Percentiles rank a stretch among this genome's conserved stretches.
phyloP scores from a whole-genome alignment of 441 rosid genomes.

The Pelargonium australe region DNA sequence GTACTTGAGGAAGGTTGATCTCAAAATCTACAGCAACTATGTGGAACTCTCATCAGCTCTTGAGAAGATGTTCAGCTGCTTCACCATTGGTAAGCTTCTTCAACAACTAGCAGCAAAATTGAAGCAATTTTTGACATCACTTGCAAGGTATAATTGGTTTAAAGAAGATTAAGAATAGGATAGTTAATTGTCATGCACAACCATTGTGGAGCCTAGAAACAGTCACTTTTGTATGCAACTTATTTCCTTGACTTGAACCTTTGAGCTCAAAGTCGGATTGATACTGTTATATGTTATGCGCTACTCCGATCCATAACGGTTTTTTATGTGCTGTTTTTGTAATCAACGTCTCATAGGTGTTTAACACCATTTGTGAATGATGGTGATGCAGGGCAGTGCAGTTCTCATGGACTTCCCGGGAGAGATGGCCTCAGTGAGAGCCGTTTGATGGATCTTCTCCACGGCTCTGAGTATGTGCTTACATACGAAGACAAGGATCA shows the following conservation, averaged over 20 bases:
- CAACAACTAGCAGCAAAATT: not conserved
- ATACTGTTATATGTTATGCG: no score
- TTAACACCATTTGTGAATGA: conserved; percentile 20
- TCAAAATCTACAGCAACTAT: conserved; percentile 38
- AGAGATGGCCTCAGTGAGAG: conserved; percentile 32
- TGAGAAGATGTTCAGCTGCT: conserved; percentile 54
- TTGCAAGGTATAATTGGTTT: not conserved
- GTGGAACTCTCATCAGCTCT: conserved; percentile 45
- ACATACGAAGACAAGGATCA: conserved; percentile 50
- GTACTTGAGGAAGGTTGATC: conserved; percentile 52
- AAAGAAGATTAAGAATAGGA: no score
- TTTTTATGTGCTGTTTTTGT: no score
- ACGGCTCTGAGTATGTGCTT: conserved; percentile 45
- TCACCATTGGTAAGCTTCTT: conserved; percentile 39
- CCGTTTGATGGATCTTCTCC: conserved; percentile 37
- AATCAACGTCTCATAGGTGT: no score
- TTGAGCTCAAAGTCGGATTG: no score
- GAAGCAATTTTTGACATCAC: not conserved
- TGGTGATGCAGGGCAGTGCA: conserved; percentile 44
- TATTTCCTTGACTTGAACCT: no score
- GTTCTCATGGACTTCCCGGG: conserved; percentile 40
- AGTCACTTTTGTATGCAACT: no score
- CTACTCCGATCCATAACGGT: no score
- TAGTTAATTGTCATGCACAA: no score
- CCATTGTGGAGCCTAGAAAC: no score